Percentiles rank a stretch among this genome's conserved stretches.
These are phyloP conservation scores for Microdochium trichocladiopsis DNA, from an alignment of 2,329 filamentous ascomycete genomes.

Conservation along the genomic window DNA sequence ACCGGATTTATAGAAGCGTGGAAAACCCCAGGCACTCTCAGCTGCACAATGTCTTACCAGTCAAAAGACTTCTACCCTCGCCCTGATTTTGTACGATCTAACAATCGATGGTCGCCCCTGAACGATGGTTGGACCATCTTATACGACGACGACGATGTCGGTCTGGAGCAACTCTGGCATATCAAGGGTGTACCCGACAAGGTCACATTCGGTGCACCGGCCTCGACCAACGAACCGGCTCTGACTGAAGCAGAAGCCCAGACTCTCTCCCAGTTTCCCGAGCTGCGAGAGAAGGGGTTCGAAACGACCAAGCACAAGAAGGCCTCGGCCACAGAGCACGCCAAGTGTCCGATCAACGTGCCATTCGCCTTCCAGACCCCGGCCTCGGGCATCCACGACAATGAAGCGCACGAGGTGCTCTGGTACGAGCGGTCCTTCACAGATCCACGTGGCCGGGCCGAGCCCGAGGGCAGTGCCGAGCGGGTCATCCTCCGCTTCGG, in stretches of 20 bases:
- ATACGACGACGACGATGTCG: slow-evolving; percentile 58
- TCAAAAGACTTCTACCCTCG: slow-evolving; percentile 45
- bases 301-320: slow-evolving; percentile 16
- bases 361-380: slow-evolving; percentile 60
- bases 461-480: slow-evolving; percentile 30
- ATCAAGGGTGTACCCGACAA: slow-evolving; percentile 38
- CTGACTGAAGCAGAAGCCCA: slow-evolving; percentile 29
- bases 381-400: slow-evolving; percentile 55
- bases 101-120: slow-evolving; percentile 51
- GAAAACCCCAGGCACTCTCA: too few species aligned
- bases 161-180: slow-evolving; percentile 46
- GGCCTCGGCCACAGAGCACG: slow-evolving; percentile 21
- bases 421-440: slow-evolving; percentile 55
- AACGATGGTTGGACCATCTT: slow-evolving; percentile 58
- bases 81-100: slow-evolving; percentile 53
- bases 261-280: slow-evolving; percentile 40
- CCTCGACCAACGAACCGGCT: slow-evolving; percentile 1
- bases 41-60: slow-evolving; percentile 15
- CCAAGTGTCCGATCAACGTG: slow-evolving; percentile 49
- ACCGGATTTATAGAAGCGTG: too few species aligned
- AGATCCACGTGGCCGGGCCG: slow-evolving; percentile 37
- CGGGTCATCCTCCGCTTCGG: slow-evolving; percentile 47
- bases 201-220: slow-evolving; percentile 18
- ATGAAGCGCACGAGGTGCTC: slow-evolving; percentile 57
- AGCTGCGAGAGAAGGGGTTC: slow-evolving; percentile 39